Conservation (phyloP, 257 asterid genomes). For the Penstemon eatonii region DNA sequence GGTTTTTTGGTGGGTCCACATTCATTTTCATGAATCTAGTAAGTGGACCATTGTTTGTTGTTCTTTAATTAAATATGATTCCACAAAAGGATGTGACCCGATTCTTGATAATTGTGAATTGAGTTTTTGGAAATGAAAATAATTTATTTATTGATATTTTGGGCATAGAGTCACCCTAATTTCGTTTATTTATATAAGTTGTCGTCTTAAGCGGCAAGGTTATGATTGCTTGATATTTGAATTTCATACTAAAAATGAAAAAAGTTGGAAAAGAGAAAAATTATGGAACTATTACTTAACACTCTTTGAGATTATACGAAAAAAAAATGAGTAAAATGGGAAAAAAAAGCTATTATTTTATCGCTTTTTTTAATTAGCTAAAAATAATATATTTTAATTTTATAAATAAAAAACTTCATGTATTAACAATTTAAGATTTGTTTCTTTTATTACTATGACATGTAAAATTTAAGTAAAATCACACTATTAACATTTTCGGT, state of each 20-base stretch:
- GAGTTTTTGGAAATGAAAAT: conserved; percentile 33
- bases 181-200: background rate
- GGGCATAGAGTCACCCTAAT: conserved; percentile 16
- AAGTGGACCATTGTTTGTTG: conserved; percentile 49
- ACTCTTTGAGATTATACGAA: too few relatives aligned
- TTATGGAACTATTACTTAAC: too few relatives aligned
- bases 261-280: too few relatives aligned
- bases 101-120: conserved; percentile 37
- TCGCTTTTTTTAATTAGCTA: too few relatives aligned
- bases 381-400: too few relatives aligned
- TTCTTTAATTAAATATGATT: conserved; percentile 43
- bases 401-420: too few relatives aligned
- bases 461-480: too few relatives aligned
- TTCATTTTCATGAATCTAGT: conserved; percentile 39
- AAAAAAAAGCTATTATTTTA: too few relatives aligned
- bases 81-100: conserved; percentile 36
- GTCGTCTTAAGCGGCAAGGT: background rate
- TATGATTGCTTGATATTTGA: background rate
- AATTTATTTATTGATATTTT: conserved; percentile 19
- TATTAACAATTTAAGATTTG: too few relatives aligned
- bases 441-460: too few relatives aligned
- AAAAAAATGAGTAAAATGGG: too few relatives aligned
- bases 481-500: too few relatives aligned
- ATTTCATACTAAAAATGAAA: background rate
- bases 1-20: conserved; percentile 42